Conservation (phyloP, 73 alveolate species). For the Paramecium biaurelia region DNA sequence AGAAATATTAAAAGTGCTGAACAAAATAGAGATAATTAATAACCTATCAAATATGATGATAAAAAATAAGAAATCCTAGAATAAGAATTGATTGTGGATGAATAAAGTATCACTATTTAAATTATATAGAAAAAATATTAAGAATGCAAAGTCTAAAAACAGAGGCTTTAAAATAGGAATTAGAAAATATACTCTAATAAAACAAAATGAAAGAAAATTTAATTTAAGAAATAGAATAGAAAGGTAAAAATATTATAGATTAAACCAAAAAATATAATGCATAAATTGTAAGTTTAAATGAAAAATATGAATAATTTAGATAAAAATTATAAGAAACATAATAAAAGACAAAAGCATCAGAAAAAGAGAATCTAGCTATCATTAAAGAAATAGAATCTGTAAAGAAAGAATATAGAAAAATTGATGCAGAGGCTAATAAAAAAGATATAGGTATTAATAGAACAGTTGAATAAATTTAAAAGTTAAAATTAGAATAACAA, state of each 20-base stretch:
- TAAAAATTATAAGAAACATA: not conserved
- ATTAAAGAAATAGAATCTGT: not conserved
- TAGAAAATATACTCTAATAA: not conserved
- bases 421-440: constrained; percentile 44
- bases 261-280: constrained; percentile 31
- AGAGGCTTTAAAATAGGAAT: constrained; percentile 27
- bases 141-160: not conserved
- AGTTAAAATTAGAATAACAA: not conserved
- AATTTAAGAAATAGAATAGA: constrained; percentile 23
- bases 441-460: constrained; percentile 32
- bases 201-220: constrained; percentile 43
- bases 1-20: not conserved
- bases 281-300: not conserved
- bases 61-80: constrained; percentile 28
- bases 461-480: not conserved
- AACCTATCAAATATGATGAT: not conserved
- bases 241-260: not conserved
- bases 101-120: not conserved
- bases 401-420: constrained; percentile 30
- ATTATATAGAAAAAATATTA: not conserved
- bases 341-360: not conserved
- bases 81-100: not conserved
- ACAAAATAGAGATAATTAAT: not conserved
- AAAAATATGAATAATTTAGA: constrained; percentile 7
- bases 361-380: constrained; percentile 18